phyloP scores from a whole-genome alignment of 306 rosid species.

The Lathyrus sativus region DNA sequence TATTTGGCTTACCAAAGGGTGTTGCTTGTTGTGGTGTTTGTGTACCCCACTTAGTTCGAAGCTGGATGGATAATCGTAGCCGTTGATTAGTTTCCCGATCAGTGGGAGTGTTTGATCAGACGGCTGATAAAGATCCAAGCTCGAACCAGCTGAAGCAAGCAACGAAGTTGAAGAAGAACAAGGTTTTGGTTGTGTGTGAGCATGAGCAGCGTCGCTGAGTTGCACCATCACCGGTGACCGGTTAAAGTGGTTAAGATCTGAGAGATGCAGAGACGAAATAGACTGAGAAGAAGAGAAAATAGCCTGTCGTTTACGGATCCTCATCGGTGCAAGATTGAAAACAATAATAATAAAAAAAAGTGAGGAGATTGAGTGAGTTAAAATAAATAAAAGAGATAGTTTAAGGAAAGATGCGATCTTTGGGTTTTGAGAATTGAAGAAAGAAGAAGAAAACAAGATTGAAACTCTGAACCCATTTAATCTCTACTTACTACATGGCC shows the following conservation, averaged over 20 bases:
- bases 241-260: constrained; percentile 73
- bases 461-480: constrained; percentile 27
- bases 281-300: constrained; percentile 52
- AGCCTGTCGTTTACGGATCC: constrained; percentile 77
- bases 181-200: constrained; percentile 27
- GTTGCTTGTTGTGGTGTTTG: constrained; percentile 38
- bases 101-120: constrained; percentile 47
- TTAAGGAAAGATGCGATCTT: constrained; percentile 35
- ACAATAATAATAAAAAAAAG: background rate
- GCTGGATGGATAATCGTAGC: constrained; percentile 45
- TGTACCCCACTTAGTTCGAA: constrained; percentile 42
- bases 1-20: constrained; percentile 57
- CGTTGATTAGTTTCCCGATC: constrained; percentile 48
- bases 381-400: background rate
- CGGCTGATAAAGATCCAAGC: constrained; percentile 45
- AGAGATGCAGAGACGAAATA: constrained; percentile 51
- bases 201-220: constrained; percentile 40
- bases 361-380: constrained; percentile 39
- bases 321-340: constrained; percentile 56
- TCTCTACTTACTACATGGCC: constrained; percentile 7
- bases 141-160: constrained; percentile 13
- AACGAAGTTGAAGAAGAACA: constrained; percentile 14
- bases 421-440: constrained; percentile 33
- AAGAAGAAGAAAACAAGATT: background rate
- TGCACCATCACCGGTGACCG: constrained; percentile 72